These are phyloP conservation scores for Capsella bursapastoris DNA, from an alignment of 345 rosid genomes.

Conservation along the genomic window DNA sequence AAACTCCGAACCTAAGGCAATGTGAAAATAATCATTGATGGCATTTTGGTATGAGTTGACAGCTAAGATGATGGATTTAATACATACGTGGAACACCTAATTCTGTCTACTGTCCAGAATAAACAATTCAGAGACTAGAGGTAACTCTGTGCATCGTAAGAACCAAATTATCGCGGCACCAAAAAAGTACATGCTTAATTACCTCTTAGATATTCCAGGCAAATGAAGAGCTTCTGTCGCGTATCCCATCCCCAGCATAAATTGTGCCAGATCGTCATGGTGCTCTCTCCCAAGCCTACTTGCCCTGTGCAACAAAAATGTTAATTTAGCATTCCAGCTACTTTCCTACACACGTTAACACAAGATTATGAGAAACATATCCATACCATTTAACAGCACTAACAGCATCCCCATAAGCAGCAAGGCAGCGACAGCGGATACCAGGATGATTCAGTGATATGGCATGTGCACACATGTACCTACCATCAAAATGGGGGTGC, in stretches of 20 bases:
- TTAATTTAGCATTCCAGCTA: slow-evolving; percentile 25
- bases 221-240: slow-evolving; percentile 99
- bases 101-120: slow-evolving; percentile 5
- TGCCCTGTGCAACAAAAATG: slow-evolving; percentile 66
- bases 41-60: slow-evolving; percentile 8
- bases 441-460: slow-evolving; percentile 97
- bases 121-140: slow-evolving; percentile 15
- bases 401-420: slow-evolving; percentile 98
- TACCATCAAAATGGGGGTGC: slow-evolving; percentile 39
- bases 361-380: slow-evolving; percentile 24
- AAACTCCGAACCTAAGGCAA: background rate
- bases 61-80: background rate
- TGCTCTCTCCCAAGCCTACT: slow-evolving; percentile 99
- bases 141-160: slow-evolving; percentile 10
- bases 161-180: slow-evolving; percentile 23
- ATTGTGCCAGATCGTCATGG: slow-evolving; percentile 98
- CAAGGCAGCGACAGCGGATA: slow-evolving; percentile 95
- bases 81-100: slow-evolving; percentile 10
- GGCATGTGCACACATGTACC: slow-evolving; percentile 99
- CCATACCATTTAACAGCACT: slow-evolving; percentile 96
- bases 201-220: slow-evolving; percentile 99
- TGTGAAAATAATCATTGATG: slow-evolving; percentile 21
- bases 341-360: slow-evolving; percentile 5
- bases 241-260: slow-evolving; percentile 99
- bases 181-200: slow-evolving; percentile 5